phyloP scores from a whole-genome alignment of 169 alveolate species.

The Cryptosporidium ryanae region DNA sequence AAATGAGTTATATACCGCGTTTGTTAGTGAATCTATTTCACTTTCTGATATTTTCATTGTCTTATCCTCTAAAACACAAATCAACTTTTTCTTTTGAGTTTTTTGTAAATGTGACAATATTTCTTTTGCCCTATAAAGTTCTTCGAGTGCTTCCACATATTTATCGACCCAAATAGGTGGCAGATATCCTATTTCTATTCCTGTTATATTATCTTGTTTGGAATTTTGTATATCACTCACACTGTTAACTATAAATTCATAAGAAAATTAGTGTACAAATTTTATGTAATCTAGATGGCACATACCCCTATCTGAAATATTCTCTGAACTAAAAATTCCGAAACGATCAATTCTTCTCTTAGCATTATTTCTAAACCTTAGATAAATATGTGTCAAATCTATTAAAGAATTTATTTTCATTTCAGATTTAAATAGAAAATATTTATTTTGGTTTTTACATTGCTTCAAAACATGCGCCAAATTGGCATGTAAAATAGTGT shows the following conservation, averaged over 20 bases:
- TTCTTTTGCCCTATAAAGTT: conserved; percentile 73
- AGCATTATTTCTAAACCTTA: conserved; percentile 24
- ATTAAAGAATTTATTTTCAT: not conserved
- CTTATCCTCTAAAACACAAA: conserved; percentile 74
- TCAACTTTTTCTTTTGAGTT: conserved; percentile 76
- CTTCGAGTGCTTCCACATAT: conserved; percentile 79
- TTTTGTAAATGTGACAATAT: conserved; percentile 76
- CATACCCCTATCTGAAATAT: conserved; percentile 22
- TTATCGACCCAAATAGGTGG: conserved; percentile 81
- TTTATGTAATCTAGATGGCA: not conserved
- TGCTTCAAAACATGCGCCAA: not conserved
- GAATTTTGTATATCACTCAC: not conserved
- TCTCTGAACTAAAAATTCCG: not conserved
- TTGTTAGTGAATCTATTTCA: conserved; percentile 33
- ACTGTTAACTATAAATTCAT: conserved; percentile 3
- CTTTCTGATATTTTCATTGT: conserved; percentile 7
- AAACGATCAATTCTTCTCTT: conserved; percentile 39
- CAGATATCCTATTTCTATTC: conserved; percentile 76
- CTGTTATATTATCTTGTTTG: conserved; percentile 8
- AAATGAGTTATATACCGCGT: conserved; percentile 26
- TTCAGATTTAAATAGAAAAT: not conserved
- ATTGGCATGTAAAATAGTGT: not conserved
- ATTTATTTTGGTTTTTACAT: too few relatives aligned
- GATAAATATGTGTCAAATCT: conserved; percentile 58
- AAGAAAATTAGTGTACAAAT: not conserved